These are phyloP conservation scores for Myxozyma nipponensis DNA, from an alignment of 805 yeast species.

Conservation along the genomic window DNA sequence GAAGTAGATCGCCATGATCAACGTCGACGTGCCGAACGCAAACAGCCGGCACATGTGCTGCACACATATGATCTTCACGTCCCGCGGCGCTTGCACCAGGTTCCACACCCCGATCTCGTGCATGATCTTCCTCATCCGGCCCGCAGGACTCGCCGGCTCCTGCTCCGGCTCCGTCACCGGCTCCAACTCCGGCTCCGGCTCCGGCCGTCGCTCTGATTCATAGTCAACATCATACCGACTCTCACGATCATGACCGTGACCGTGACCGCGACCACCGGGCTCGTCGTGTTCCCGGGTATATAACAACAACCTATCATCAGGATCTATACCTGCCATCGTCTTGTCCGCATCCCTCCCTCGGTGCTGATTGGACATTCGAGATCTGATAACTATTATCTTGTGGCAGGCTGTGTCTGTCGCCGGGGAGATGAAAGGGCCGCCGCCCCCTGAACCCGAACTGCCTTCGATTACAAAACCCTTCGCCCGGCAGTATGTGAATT, in stretches of 20 bases:
- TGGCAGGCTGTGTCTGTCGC: no score
- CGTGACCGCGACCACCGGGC: slow-evolving; percentile 29
- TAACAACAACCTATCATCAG: no score
- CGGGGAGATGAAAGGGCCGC: no score
- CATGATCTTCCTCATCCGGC: not conserved
- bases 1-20: slow-evolving; percentile 43
- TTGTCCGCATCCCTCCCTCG: no score
- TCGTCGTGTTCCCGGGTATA: slow-evolving; percentile 38
- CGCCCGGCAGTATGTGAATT: no score
- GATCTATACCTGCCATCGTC: not conserved
- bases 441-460: no score
- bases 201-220: not conserved
- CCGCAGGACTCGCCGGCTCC: not conserved
- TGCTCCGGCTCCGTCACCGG: not conserved
- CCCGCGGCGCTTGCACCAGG: not conserved
- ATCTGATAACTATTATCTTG: no score
- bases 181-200: not conserved
- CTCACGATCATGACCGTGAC: slow-evolving; percentile 38
- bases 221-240: no score
- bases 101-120: slow-evolving; percentile 1
- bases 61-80: not conserved
- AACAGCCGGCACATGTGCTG: slow-evolving; percentile 32
- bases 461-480: no score
- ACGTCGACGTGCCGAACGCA: slow-evolving; percentile 38
- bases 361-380: no score